Percentiles rank a stretch among this genome's conserved stretches.
These are phyloP conservation scores for Xylaria sp. DNA, from an alignment of 2,329 filamentous ascomycete genomes.

Conservation along the genomic window DNA sequence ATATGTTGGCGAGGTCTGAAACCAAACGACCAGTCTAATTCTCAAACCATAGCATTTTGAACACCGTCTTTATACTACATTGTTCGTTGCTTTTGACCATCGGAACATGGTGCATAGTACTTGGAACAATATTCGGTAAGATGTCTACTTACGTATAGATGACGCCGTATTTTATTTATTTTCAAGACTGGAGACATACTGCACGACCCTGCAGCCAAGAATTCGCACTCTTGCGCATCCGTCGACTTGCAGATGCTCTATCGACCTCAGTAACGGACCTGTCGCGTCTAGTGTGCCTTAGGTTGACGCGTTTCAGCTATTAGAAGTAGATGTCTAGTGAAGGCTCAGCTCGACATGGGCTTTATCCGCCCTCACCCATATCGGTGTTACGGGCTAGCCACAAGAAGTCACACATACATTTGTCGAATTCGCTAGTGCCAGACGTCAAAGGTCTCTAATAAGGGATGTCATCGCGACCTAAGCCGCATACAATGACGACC, in stretches of 20 bases:
- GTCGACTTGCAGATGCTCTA: conserved; percentile 41
- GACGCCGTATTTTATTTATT: conserved; percentile 36
- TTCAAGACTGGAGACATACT: conserved; percentile 29
- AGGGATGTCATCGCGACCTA: not conserved
- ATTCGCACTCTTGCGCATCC: conserved; percentile 37
- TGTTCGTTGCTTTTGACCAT: conserved; percentile 25
- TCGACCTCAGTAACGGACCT: conserved; percentile 21
- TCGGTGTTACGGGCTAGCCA: conserved; percentile 40
- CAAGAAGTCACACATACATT: conserved; percentile 40
- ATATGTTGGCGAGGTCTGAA: too few relatives aligned
- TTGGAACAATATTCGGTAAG: conserved; percentile 40
- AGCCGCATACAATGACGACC: not conserved
- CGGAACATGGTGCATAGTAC: conserved; percentile 29
- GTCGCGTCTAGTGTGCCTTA: conserved; percentile 20
- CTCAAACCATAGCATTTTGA: too few relatives aligned
- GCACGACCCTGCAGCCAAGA: conserved; percentile 44
- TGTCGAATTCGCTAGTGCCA: conserved; percentile 28
- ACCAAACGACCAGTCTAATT: too few relatives aligned
- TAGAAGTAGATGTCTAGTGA: conserved; percentile 24
- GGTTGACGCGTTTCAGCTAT: conserved; percentile 32
- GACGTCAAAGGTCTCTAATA: not conserved
- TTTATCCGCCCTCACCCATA: conserved; percentile 19
- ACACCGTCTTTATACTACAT: conserved; percentile 33
- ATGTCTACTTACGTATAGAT: conserved; percentile 1
- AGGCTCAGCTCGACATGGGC: conserved; percentile 33